Percentiles rank a stretch among this genome's conserved stretches.
Conservation (phyloP, 1,284 basidiomycete species). For the Trametes versicolor region DNA sequence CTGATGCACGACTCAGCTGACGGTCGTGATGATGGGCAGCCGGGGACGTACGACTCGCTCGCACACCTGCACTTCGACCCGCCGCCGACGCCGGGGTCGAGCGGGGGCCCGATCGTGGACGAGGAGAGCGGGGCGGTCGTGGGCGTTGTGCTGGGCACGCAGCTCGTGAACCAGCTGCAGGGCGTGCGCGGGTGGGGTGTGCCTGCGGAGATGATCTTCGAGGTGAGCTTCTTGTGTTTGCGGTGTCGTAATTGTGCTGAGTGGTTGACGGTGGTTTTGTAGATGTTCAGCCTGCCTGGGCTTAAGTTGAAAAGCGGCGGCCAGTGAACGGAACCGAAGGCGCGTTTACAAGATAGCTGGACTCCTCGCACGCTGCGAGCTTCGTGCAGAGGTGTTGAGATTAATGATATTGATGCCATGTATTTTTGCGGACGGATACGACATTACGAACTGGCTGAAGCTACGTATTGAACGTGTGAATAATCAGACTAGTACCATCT, state of each 20-base stretch:
- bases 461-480: no score
- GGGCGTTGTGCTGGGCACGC: slow-evolving; percentile 72
- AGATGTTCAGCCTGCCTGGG: slow-evolving; percentile 63
- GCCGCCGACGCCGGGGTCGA: slow-evolving; percentile 72
- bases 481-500: no score
- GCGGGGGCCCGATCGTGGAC: slow-evolving; percentile 77
- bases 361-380: no score
- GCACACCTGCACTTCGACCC: slow-evolving; percentile 66
- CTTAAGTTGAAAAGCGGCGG: slow-evolving; percentile 39
- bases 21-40: slow-evolving; percentile 49
- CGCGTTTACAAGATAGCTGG: not conserved
- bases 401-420: no score
- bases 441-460: no score
- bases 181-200: slow-evolving; percentile 75
- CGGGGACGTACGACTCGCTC: slow-evolving; percentile 77
- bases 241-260: not conserved
- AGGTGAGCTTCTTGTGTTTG: slow-evolving; percentile 52
- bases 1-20: no score
- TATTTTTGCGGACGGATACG: no score
- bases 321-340: not conserved
- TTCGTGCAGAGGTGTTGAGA: no score
- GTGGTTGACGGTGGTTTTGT: not conserved
- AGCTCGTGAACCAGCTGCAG: slow-evolving; percentile 65
- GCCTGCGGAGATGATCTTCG: slow-evolving; percentile 73
- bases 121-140: slow-evolving; percentile 72